phyloP scores from a whole-genome alignment of 106 monocot species.

The Ottelia alismoides region DNA sequence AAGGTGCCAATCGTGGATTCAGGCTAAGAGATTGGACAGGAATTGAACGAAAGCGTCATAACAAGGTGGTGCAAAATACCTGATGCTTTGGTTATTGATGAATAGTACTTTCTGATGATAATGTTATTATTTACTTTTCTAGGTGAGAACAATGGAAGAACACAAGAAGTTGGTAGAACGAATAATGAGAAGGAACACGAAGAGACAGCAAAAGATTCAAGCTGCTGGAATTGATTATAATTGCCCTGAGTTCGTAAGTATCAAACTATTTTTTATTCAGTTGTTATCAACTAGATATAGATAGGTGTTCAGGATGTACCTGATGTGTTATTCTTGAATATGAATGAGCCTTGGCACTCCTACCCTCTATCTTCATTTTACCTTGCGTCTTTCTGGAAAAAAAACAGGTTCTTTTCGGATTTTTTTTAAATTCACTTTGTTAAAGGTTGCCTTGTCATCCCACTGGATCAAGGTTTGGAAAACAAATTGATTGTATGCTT shows the following conservation, averaged over 20 bases:
- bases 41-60: constrained; percentile 47
- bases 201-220: constrained; percentile 50
- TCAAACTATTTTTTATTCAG: background rate
- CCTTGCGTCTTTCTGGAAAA: background rate
- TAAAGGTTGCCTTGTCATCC: too few species aligned
- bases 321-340: background rate
- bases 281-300: background rate
- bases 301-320: background rate
- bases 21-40: constrained; percentile 24
- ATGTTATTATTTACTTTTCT: background rate
- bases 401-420: too few species aligned
- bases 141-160: constrained; percentile 81
- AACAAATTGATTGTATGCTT: too few species aligned
- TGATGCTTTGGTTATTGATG: background rate
- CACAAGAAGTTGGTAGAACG: constrained; percentile 50
- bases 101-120: background rate
- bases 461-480: too few species aligned
- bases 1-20: constrained; percentile 23
- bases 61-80: constrained; percentile 43
- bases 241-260: constrained; percentile 78
- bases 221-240: constrained; percentile 87
- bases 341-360: background rate
- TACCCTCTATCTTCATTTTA: background rate
- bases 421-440: too few species aligned
- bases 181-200: constrained; percentile 63